Evolutionary conservation across 1,284 basidiomycete genomes (phyloP), one percentile per base, ranked within the genome.

Genomic region (Malassezia yamatoensis): DNA sequence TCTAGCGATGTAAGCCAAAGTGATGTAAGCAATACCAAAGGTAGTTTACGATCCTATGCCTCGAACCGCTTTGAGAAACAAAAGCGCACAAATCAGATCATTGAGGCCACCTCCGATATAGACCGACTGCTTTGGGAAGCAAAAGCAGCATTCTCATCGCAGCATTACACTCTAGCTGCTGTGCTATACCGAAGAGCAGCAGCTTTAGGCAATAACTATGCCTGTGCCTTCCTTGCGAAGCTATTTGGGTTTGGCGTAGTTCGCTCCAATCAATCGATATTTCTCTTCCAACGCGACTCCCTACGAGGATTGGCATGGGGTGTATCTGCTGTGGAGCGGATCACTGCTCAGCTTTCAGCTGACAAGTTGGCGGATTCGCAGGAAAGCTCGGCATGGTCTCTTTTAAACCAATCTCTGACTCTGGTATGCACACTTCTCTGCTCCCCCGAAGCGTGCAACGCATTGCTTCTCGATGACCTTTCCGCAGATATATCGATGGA

Each of bases 181-280:
- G 45, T 45, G 2, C 20, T 58, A 6, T 37, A 38, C 8, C 55
- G 55, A 8, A 44, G 55, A 15, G 43, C 51, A n/a, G 33, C 55
- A 3, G 46, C 49, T 16, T 47, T 58, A n/a, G 55, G 47, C 7
- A 48, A 32, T 1, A 41, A 37, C 3, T 42, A 49, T 32, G 55
- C 55, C 10, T 53, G 50, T 18, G 40, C 40, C 8, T 46, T 38
- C 15, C 41, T 58, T 1, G 44, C 55, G 2, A 51, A 53, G 35
- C 51, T 58, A 29, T 58, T 58, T 38, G 55, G 55, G 20, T 49
- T 58, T 33, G 55, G 55, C 18, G 36, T 58, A n/a, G n/a, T 44
- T 24, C 49, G 47, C 5, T 9, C 39, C 5, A 39, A 43, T 24
- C 37, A 32, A 20, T 20, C 16, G 29, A 18, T 42, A 4, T 37